Evolutionary conservation across 129 eudicot species (phyloP), one percentile per base, ranked within the genome.

Genomic region (Tagetes erecta): DNA sequence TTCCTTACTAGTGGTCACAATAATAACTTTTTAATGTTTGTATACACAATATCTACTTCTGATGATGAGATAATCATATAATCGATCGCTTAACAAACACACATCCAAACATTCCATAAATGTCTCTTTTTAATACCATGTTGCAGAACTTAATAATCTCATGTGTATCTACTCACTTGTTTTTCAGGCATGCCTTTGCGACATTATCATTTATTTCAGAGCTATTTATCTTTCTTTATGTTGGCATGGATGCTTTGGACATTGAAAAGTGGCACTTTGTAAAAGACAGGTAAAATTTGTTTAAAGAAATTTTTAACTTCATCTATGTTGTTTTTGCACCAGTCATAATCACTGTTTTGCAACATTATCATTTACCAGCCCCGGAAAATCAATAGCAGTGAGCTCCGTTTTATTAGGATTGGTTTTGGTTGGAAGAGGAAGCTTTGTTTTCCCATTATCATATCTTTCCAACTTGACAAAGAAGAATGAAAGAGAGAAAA

Each of bases 231-330:
- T 92, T 92, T 72, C 92, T 92, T 59, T 92, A 92, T 71, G 97
- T 92, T 52, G 97, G 97, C 70, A 92, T 92, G 97, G 97, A 92
- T 85, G 96, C 97, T 73, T 79, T 92, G 76, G 97, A 92, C 82
- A 86, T 92, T 53, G 98, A 92, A 76, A 92, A 92, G 79, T 92
- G 98, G 98, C 75, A 41, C 67, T 69, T 67, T 60, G 83, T 82
- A 73, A 76, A 62, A 50, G 82, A 77, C 71, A 81, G 85, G 85
- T 81, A 76, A 56, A 55, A 6, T 10, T 3, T 67, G 2, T 37
- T 35, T 11, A 3, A 35, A 12, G 8, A 4, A 62, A 3, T 7
- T 20, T 14, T 3, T 8, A 53, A 68, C 49, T 10, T 7, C 35
- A 34, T 46, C 12, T 38, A 13, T 6, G 35, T 57, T 71, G 64